Evolutionary conservation across 2,329 filamentous ascomycete genomes (phyloP), one percentile per base, ranked within the genome.

Genomic region (Paecilomyces niveus): DNA sequence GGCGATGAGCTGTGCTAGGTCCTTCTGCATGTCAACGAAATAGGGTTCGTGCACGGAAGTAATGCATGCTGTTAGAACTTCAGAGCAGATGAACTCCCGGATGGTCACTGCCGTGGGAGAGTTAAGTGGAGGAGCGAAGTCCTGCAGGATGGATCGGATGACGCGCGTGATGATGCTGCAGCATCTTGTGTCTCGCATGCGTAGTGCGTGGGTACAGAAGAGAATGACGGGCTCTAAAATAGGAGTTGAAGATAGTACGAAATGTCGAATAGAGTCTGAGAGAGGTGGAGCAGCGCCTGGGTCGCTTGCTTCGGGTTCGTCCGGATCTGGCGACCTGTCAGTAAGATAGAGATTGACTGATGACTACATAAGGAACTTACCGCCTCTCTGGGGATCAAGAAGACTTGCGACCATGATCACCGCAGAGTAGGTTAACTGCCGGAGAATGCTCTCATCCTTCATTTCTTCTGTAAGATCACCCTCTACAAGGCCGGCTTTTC

Each of bases 21-120:
- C 92, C 70, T 92, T 93, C 68, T 99, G 94, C 62, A 95, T 85
- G 65, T 99, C 94, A 33, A 97, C 92, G 74, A 97, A 99, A 74
- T 97, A 97, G 0, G 91, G 88, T 65, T 99, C 94, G 74, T 97
- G 90, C 55, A 99, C 85, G 1, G 90, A 95, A 1, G 88, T 90
- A 70, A 97, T 90, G 68, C 89, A 93, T 0, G 92, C 91, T 76
- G 92, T 90, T 54, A 99, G 83, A 2, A 97, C 90, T 64, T 96
- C 89, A 4, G 86, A 86, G 56, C 87, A 91, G 69, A 97, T 92
- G 73, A 92, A 99, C 68, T 96, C 91, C 56, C 92, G 87, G 62
- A 97, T 89, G 7, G 82, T 88, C 7, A 81, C 76, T 1, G 85
- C 81, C 13, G 86, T 85, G n/a, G 69, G 71, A 60, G 65, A 75